Evolutionary conservation across 2,329 filamentous ascomycete genomes (phyloP).

Genomic region (Aaosphaeria arxii): DNA sequence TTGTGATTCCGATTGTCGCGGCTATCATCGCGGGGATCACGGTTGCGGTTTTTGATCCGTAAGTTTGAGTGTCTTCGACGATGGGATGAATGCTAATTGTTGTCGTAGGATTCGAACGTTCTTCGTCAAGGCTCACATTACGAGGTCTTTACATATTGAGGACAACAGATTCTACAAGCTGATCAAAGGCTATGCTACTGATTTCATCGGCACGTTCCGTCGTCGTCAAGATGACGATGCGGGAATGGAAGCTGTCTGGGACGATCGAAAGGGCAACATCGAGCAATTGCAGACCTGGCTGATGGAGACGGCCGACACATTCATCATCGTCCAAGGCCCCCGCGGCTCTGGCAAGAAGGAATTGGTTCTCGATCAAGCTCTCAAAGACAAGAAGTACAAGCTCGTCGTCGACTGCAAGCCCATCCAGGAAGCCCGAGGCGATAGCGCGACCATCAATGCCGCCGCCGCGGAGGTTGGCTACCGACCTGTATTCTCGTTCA

Average conservation of each 20-base stretch:
- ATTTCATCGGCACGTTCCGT: constrained; percentile 58
- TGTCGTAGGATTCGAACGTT: constrained; percentile 69
- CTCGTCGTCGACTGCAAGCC: constrained; percentile 90
- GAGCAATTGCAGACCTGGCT: constrained; percentile 81
- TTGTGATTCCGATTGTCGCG: constrained; percentile 79
- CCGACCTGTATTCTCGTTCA: constrained; percentile 90
- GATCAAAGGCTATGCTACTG: constrained; percentile 71
- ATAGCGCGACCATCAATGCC: constrained; percentile 77
- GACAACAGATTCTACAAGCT: constrained; percentile 74
- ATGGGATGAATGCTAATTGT: not conserved
- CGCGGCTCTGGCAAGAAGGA: constrained; percentile 89
- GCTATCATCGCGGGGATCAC: constrained; percentile 80
- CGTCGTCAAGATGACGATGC: constrained; percentile 60
- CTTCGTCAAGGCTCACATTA: constrained; percentile 86
- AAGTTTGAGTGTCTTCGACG: constrained; percentile 12
- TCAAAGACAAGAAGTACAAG: constrained; percentile 73
- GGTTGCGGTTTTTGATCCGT: constrained; percentile 85
- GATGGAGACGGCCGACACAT: constrained; percentile 83
- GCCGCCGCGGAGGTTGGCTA: constrained; percentile 85
- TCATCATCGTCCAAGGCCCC: constrained; percentile 90
- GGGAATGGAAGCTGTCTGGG: constrained; percentile 79
- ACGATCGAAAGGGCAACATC: constrained; percentile 78
- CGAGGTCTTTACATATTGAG: constrained; percentile 69
- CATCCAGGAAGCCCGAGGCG: constrained; percentile 85
- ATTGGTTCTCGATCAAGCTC: constrained; percentile 78